Evolutionary conservation across 2,329 filamentous ascomycete species (phyloP).

Genomic region (Penicillium oxalicum): DNA sequence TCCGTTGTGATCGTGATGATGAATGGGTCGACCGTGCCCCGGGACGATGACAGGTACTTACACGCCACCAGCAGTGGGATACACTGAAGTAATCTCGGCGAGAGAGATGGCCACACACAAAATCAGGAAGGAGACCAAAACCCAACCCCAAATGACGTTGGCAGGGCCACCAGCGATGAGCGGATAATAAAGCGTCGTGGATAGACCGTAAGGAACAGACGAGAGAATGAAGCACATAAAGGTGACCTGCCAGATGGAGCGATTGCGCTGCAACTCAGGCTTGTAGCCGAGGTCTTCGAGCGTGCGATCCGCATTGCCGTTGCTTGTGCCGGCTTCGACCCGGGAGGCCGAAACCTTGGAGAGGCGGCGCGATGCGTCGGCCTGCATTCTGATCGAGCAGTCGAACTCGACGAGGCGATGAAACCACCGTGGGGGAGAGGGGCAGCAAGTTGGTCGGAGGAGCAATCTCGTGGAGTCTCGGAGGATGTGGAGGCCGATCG

Average conservation of each 20-base stretch:
- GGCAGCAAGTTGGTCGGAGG: too few relatives aligned
- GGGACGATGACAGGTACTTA: neutral
- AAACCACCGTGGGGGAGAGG: too few relatives aligned
- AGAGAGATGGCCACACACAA: conserved; percentile 58
- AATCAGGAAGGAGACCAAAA: conserved; percentile 56
- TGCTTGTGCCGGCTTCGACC: conserved; percentile 10
- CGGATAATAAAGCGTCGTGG: conserved; percentile 62
- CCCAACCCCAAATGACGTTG: conserved; percentile 64
- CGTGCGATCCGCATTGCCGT: conserved; percentile 16
- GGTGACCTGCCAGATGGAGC: conserved; percentile 36
- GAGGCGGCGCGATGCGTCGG: conserved; percentile 9
- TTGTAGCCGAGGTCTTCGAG: conserved; percentile 53
- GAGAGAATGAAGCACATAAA: conserved; percentile 57
- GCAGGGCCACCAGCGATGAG: conserved; percentile 61
- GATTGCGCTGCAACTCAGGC: conserved; percentile 55
- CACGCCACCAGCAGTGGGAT: conserved; percentile 60
- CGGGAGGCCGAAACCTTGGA: conserved; percentile 12
- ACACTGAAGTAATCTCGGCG: conserved; percentile 61
- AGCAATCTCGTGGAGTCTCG: neutral
- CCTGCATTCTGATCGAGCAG: neutral
- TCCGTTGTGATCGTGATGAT: too few relatives aligned
- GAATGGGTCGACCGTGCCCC: neutral
- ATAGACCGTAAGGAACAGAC: conserved; percentile 61
- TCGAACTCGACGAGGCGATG: too few relatives aligned
- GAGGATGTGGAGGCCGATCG: neutral